These are phyloP conservation scores for Nicotiana sylvestris DNA, from an alignment of 257 asterid species.

Conservation along the genomic window DNA sequence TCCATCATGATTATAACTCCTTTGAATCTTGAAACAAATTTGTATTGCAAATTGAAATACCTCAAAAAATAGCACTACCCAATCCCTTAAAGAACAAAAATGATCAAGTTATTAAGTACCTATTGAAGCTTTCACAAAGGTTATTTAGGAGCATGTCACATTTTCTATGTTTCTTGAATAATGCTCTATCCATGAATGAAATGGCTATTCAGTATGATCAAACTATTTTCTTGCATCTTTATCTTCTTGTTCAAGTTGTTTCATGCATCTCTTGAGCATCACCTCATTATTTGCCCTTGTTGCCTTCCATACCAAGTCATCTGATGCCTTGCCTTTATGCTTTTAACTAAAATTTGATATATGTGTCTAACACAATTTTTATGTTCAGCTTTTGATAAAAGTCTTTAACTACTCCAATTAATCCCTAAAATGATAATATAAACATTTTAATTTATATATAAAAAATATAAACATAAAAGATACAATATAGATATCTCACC, in stretches of 20 bases:
- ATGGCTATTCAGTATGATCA: not conserved
- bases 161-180: not conserved
- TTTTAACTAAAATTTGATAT: not conserved
- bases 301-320: not conserved
- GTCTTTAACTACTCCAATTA: not conserved
- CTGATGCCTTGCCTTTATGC: not conserved
- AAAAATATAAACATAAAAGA: not conserved
- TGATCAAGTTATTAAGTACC: not conserved
- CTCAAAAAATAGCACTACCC: too few relatives aligned
- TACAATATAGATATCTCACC: too few relatives aligned
- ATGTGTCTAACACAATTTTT: not conserved
- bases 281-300: not conserved
- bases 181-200: not conserved
- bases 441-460: not conserved
- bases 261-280: not conserved
- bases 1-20: too few relatives aligned
- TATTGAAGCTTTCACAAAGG: not conserved
- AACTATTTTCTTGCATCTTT: not conserved
- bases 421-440: not conserved
- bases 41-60: too few relatives aligned
- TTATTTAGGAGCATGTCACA: not conserved
- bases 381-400: not conserved
- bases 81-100: too few relatives aligned
- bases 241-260: not conserved
- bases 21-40: too few relatives aligned